Percentiles rank a stretch among this genome's conserved stretches.
Evolutionary conservation across 176 grass and related monocot genomes (phyloP).

Genomic region (Rhynchospora tenuis): DNA sequence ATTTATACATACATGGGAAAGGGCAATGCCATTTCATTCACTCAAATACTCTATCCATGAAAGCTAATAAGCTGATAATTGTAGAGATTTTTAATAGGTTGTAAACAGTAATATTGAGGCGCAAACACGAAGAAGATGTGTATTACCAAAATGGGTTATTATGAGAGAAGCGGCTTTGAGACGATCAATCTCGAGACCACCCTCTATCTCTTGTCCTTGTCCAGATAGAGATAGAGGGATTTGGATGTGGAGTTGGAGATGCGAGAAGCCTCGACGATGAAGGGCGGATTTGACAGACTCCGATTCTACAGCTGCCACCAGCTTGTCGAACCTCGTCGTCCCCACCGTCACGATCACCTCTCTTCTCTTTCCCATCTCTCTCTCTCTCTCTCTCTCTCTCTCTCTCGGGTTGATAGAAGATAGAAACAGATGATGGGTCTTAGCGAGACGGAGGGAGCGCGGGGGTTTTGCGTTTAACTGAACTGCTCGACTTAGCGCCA

Average conservation of each 20-base stretch:
- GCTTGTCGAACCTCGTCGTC: conserved; percentile 71
- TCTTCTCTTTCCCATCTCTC: conserved; percentile 13
- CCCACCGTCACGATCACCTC: conserved; percentile 75
- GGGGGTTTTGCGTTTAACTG: too few species aligned
- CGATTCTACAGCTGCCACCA: conserved; percentile 54
- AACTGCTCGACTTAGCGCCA: too few species aligned
- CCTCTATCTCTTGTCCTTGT: conserved; percentile 23
- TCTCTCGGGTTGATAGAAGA: too few species aligned
- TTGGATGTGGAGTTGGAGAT: conserved; percentile 57
- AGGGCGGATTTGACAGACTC: conserved; percentile 49
- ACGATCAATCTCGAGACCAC: conserved; percentile 38
- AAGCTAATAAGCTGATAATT: background rate
- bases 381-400: too few species aligned
- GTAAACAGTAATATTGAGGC: background rate
- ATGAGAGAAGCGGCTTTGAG: conserved; percentile 64
- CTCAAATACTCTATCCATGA: background rate
- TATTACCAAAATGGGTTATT: conserved; percentile 76
- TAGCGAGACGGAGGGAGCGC: too few species aligned
- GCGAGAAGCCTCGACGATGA: conserved; percentile 41
- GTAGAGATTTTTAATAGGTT: background rate
- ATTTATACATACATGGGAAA: background rate
- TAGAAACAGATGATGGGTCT: too few species aligned
- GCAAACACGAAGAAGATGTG: background rate
- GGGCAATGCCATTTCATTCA: background rate
- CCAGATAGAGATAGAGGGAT: background rate